Evolutionary conservation across 2,329 filamentous ascomycete species (phyloP).

Genomic region (Aspergillus sp.): DNA sequence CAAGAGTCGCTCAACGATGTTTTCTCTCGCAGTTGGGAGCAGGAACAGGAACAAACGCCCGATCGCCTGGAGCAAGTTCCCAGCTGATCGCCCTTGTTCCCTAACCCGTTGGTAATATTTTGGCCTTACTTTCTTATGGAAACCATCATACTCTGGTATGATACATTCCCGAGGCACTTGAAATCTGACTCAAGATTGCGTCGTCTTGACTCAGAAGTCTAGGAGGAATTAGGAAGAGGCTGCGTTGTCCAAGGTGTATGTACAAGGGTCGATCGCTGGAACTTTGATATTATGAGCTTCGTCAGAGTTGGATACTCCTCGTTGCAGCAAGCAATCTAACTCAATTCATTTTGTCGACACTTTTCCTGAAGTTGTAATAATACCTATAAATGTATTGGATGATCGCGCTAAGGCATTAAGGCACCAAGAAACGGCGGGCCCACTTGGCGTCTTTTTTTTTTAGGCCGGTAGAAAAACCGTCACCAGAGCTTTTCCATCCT

Average conservation of each 20-base stretch:
- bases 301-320: not conserved
- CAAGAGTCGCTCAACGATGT: slow-evolving; percentile 63
- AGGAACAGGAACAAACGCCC: slow-evolving; percentile 31
- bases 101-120: not conserved
- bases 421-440: not conserved
- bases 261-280: not conserved
- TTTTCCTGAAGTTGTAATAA: not conserved
- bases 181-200: not conserved
- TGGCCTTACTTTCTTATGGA: not conserved
- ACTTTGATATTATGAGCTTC: not conserved
- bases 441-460: slow-evolving; percentile 5
- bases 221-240: not conserved
- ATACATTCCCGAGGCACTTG: not conserved
- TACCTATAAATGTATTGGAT: not conserved
- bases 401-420: slow-evolving; percentile 5
- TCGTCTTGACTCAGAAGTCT: not conserved
- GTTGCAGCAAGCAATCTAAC: not conserved
- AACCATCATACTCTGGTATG: not conserved
- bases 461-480: slow-evolving; percentile 1
- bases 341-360: not conserved
- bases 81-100: not conserved
- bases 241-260: not conserved
- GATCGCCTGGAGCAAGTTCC: slow-evolving; percentile 3
- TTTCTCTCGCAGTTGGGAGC: slow-evolving; percentile 53
- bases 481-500: not conserved